These are phyloP conservation scores for Neurospora discreta DNA, from an alignment of 495 filamentous ascomycete species.

Conservation along the genomic window DNA sequence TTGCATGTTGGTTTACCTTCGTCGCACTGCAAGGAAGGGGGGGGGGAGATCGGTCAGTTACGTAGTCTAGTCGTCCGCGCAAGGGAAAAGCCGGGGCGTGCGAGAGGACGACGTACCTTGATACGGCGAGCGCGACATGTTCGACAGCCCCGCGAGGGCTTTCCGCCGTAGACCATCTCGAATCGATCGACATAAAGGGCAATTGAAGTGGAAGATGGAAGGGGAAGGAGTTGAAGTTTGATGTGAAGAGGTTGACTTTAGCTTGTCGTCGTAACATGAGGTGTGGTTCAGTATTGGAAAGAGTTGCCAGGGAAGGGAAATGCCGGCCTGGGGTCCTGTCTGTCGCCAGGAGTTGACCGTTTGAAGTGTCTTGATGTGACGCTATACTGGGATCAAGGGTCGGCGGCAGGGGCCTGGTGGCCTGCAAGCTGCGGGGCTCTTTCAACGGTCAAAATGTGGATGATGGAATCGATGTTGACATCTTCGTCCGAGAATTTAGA, in stretches of 20 bases:
- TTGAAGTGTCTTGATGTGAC: background rate
- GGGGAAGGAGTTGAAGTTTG: background rate
- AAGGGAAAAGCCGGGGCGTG: background rate
- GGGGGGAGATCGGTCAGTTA: background rate
- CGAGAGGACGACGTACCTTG: conserved; percentile 41
- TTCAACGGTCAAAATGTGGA: background rate
- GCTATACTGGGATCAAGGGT: background rate
- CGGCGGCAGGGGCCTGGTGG: background rate
- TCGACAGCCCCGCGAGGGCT: conserved; percentile 60
- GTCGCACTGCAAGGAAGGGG: conserved; percentile 44
- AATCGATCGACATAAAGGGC: background rate
- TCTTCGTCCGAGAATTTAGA: background rate
- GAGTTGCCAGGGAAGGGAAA: background rate
- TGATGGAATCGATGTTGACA: background rate
- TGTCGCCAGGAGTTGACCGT: background rate
- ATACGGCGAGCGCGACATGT: conserved; percentile 58
- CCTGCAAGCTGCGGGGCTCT: background rate
- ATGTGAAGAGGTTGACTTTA: background rate
- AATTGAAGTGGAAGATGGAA: background rate
- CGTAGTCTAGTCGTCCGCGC: background rate
- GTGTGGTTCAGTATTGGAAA: background rate
- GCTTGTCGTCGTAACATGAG: background rate
- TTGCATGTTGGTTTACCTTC: conserved; percentile 55
- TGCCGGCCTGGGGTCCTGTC: background rate
- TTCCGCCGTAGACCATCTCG: conserved; percentile 61